Evolutionary conservation across 306 rosid species (phyloP), one percentile per base, ranked within the genome.

Genomic region (Castanospermum australe): DNA sequence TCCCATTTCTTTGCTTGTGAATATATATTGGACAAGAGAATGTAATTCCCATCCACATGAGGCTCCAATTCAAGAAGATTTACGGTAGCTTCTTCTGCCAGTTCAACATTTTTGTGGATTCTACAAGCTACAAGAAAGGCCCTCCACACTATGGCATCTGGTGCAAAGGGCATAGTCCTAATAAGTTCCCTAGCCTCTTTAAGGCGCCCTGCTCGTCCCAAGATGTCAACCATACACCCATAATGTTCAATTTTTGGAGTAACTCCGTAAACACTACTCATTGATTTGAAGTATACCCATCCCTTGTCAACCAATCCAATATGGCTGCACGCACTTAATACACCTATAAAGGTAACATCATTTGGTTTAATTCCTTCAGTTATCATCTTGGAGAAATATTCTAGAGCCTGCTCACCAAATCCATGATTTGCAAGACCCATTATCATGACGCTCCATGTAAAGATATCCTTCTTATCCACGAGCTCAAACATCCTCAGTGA

Each of bases 21-120:
- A 80, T 62, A 80, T 61, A 72, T 63, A 39, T 80, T 80, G 62
- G 83, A 71, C 74, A 80, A n/a, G 25, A 80, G 83, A 14, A 72
- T 57, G 18, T 71, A 71, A 62, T 71, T 80, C 17, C 73, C 83
- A 50, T 71, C 78, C 9, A 3, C 57, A 61, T 51, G 47, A 50
- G 79, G 74, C 65, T 80, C 79, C 67, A 63, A 63, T 62, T 63
- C 38, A 8, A 80, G 73, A 61, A 80, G 83, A 47, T 61, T 80
- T 7, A 50, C 28, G 0, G 57, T 63, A 28, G 79, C 73, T 61
- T 60, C 79, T 63, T 79, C 73, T 0, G 83, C 79, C 4, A 79
- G 24, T 41, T 79, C 83, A 47, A 71, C 48, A 64, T 71, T 79
- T 52, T 79, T 79, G 73, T 79, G 78, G 22, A 79, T 71, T 71